These are phyloP conservation scores for Geum urbanum DNA, from an alignment of 306 rosid genomes.

Conservation along the genomic window DNA sequence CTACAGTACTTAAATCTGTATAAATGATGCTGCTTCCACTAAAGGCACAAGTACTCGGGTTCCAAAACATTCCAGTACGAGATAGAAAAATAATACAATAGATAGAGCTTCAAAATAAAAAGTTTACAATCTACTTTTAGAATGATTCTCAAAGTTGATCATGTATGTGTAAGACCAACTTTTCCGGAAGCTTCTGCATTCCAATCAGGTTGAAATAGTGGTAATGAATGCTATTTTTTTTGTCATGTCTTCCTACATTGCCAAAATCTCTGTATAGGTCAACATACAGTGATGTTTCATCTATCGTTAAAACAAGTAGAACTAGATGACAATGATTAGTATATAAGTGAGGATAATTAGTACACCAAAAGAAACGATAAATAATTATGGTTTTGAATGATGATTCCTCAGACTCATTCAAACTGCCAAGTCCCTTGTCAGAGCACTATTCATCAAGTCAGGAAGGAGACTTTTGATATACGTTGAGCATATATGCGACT, in stretches of 20 bases:
- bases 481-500: not conserved
- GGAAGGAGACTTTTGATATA: not conserved
- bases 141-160: not conserved
- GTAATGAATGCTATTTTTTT: not conserved
- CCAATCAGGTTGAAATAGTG: not conserved
- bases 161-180: not conserved
- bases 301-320: not conserved
- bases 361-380: not conserved
- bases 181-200: not conserved
- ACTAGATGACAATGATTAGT: not conserved
- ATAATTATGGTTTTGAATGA: not conserved
- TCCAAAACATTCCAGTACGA: not conserved
- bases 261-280: not conserved
- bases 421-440: not conserved
- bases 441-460: not conserved
- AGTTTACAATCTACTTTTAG: not conserved
- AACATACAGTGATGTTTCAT: not conserved
- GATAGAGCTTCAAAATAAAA: not conserved
- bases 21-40: not conserved
- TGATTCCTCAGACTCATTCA: not conserved
- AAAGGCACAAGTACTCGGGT: not conserved
- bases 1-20: not conserved
- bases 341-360: not conserved
- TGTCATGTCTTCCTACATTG: not conserved
- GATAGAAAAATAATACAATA: not conserved